Evolutionary conservation across 139 green algal species (phyloP).

Genomic region (Chlamydomonas schloesseri): DNA sequence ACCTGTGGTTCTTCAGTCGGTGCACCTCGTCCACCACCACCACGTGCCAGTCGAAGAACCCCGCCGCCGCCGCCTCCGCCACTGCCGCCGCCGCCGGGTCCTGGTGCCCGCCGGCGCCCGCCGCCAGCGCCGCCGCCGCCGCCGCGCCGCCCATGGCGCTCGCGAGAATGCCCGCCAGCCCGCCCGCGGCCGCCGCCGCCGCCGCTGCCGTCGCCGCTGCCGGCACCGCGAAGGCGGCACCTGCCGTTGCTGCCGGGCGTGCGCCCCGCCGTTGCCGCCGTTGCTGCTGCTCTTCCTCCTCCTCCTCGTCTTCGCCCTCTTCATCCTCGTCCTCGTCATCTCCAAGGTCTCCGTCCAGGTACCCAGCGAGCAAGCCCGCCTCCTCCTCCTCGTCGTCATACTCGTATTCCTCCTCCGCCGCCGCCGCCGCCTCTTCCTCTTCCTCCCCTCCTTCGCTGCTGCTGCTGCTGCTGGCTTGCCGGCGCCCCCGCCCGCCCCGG

Average conservation of each 20-base stretch:
- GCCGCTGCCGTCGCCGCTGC: too few species aligned
- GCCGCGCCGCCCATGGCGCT: too few species aligned
- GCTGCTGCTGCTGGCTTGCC: not conserved
- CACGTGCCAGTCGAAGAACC: constrained; percentile 49
- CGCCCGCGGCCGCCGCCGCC: too few species aligned
- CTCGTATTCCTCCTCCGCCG: not conserved
- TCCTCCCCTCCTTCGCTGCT: too few species aligned
- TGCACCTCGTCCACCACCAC: constrained; percentile 76
- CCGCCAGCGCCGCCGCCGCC: too few species aligned
- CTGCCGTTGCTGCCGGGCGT: too few species aligned
- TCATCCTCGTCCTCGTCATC: not conserved
- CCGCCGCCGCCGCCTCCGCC: not conserved
- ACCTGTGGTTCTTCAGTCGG: constrained; percentile 70
- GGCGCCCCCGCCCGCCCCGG: constrained; percentile 8
- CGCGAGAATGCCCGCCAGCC: too few species aligned
- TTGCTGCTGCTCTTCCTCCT: not conserved
- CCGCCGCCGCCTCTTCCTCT: not conserved
- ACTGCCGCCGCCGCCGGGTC: not conserved
- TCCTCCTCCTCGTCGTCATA: not conserved
- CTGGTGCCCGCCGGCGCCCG: too few species aligned
- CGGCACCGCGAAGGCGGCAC: too few species aligned
- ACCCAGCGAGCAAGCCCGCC: not conserved
- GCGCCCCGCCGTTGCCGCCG: too few species aligned
- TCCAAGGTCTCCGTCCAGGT: too few species aligned
- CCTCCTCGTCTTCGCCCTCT: not conserved